Conservation (phyloP, 2,329 filamentous ascomycete species). For the Colletotrichum sp. region DNA sequence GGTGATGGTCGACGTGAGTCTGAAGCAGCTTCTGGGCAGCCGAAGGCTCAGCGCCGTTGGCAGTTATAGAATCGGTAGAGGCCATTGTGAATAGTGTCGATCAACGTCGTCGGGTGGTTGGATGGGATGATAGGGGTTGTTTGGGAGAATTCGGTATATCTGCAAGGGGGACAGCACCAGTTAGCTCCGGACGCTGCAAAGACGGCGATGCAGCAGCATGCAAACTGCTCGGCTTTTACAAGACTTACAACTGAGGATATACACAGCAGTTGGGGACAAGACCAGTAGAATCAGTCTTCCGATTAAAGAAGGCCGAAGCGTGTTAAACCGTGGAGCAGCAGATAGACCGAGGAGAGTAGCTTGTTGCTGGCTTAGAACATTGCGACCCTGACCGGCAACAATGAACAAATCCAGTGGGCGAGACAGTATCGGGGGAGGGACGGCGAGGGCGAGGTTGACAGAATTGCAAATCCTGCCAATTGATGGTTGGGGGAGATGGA, state of each 20-base stretch:
- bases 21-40: conserved; percentile 68
- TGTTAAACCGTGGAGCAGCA: conserved; percentile 19
- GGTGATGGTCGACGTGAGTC: conserved; percentile 65
- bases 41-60: conserved; percentile 48
- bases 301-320: conserved; percentile 22
- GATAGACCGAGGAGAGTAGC: conserved; percentile 14
- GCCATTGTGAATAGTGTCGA: conserved; percentile 43
- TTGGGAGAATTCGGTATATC: conserved; percentile 14
- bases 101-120: not conserved
- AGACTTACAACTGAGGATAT: conserved; percentile 11
- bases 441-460: conserved; percentile 18
- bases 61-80: conserved; percentile 39
- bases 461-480: conserved; percentile 4
- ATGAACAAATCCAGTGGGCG: conserved; percentile 38
- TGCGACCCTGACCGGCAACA: conserved; percentile 28
- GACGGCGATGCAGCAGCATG: not conserved
- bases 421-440: conserved; percentile 33
- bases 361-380: conserved; percentile 40
- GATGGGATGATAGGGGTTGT: not conserved
- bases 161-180: not conserved
- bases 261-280: conserved; percentile 13
- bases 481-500: conserved; percentile 23
- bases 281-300: conserved; percentile 22
- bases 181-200: not conserved
- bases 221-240: not conserved